These are phyloP conservation scores for Leishmania tropica DNA, from an alignment of 208 protist species.

Conservation along the genomic window DNA sequence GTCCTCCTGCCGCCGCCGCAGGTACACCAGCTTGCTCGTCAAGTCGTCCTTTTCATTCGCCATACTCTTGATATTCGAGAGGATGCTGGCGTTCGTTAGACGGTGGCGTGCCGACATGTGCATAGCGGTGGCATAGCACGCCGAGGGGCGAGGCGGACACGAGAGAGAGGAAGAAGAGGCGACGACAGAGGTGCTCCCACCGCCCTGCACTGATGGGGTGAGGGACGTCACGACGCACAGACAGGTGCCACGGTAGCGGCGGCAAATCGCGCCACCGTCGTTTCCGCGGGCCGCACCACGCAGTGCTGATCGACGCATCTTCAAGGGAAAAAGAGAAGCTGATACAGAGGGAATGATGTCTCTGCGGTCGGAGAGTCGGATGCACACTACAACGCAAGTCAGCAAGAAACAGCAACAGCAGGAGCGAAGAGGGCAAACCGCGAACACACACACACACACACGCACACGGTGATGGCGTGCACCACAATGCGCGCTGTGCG, in stretches of 20 bases:
- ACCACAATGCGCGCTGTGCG: neutral
- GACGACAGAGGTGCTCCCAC: neutral
- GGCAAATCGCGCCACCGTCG: conserved; percentile 1
- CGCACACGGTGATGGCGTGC: neutral
- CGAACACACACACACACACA: neutral
- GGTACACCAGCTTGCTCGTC: too few relatives aligned
- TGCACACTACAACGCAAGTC: neutral
- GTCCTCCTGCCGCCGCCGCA: too few relatives aligned
- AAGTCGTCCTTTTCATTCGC: too few relatives aligned
- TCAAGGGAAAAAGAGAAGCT: neutral
- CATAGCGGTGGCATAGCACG: too few relatives aligned
- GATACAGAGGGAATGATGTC: neutral
- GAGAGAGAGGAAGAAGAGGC: neutral
- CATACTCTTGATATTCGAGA: too few relatives aligned
- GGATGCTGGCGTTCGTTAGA: too few relatives aligned
- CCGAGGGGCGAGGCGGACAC: too few relatives aligned
- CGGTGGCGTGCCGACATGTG: too few relatives aligned
- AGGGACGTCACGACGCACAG: neutral
- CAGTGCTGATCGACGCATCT: conserved; percentile 21
- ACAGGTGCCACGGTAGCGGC: conserved; percentile 5
- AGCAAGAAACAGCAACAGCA: neutral
- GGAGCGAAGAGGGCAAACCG: neutral
- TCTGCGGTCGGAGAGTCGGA: neutral
- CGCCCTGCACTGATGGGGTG: neutral
- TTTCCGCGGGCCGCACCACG: neutral